These are phyloP conservation scores for Gymnopilus dilepis DNA, from an alignment of 768 basidiomycete species.

Conservation along the genomic window DNA sequence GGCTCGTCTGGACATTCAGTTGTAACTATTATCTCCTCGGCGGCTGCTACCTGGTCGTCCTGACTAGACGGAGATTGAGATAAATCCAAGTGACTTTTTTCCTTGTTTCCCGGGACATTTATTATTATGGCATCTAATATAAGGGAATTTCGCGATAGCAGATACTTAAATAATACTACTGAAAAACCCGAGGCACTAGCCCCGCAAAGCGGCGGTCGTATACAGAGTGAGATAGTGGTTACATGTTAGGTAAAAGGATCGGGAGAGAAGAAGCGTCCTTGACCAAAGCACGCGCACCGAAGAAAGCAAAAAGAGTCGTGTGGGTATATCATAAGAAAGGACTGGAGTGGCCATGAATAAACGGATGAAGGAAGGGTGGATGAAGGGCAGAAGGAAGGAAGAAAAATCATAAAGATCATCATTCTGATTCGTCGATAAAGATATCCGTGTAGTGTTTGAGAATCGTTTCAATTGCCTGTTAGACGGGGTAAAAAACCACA, in stretches of 20 bases:
- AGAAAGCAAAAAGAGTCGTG: slow-evolving; percentile 15
- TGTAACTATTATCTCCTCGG: slow-evolving; percentile 4
- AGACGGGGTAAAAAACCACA: slow-evolving; percentile 15
- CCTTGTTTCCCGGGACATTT: slow-evolving; percentile 1
- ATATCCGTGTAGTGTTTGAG: slow-evolving; percentile 94
- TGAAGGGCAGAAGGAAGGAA: slow-evolving; percentile 7
- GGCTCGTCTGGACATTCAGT: slow-evolving; percentile 6
- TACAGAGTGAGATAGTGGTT: slow-evolving; percentile 27
- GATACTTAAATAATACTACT: slow-evolving; percentile 20
- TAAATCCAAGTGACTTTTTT: background rate
- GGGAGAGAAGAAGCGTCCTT: slow-evolving; percentile 31
- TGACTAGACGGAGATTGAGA: background rate
- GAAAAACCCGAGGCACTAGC: background rate
- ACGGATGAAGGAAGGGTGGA: background rate
- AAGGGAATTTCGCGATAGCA: slow-evolving; percentile 22
- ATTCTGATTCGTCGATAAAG: slow-evolving; percentile 87
- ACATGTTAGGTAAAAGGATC: slow-evolving; percentile 17
- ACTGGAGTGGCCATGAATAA: slow-evolving; percentile 11
- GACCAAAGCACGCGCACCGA: slow-evolving; percentile 29
- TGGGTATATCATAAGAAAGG: slow-evolving; percentile 18
- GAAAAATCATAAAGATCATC: slow-evolving; percentile 15
- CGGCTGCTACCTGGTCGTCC: background rate
- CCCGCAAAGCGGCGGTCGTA: slow-evolving; percentile 10
- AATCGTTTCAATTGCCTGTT: slow-evolving; percentile 93
- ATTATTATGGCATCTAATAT: slow-evolving; percentile 20